These are phyloP conservation scores for Fusarium redolens DNA, from an alignment of 2,329 filamentous ascomycete species.

Conservation along the genomic window DNA sequence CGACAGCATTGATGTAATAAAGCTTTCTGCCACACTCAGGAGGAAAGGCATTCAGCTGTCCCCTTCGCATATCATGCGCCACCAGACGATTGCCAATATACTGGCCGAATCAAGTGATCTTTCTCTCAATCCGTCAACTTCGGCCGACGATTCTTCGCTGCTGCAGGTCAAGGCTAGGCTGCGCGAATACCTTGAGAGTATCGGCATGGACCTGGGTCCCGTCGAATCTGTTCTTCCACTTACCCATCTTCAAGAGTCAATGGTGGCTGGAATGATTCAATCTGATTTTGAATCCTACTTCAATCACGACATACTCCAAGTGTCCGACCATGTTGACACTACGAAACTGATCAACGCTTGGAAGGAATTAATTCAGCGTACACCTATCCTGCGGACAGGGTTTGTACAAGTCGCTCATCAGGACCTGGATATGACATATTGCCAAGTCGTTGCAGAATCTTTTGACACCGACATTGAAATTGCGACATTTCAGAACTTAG, in stretches of 20 bases:
- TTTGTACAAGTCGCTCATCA: slow-evolving; percentile 76
- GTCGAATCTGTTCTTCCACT: slow-evolving; percentile 75
- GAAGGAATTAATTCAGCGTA: slow-evolving; percentile 65
- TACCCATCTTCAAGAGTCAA: slow-evolving; percentile 87
- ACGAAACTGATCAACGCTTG: slow-evolving; percentile 70
- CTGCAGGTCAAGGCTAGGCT: slow-evolving; percentile 49
- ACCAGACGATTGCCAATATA: slow-evolving; percentile 75
- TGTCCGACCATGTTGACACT: slow-evolving; percentile 67
- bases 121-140: not conserved
- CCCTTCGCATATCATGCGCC: slow-evolving; percentile 82
- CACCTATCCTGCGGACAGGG: slow-evolving; percentile 79
- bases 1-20: slow-evolving; percentile 93
- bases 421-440: slow-evolving; percentile 61
- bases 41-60: slow-evolving; percentile 68
- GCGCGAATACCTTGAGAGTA: slow-evolving; percentile 50
- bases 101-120: slow-evolving; percentile 17
- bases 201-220: slow-evolving; percentile 50
- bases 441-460: slow-evolving; percentile 58
- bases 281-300: slow-evolving; percentile 83
- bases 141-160: slow-evolving; percentile 7
- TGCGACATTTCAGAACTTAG: slow-evolving; percentile 42
- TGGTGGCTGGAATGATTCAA: slow-evolving; percentile 83
- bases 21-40: slow-evolving; percentile 78
- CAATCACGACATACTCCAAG: slow-evolving; percentile 81
- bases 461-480: slow-evolving; percentile 35